These are phyloP conservation scores for Hibiscus tridactylites DNA, from an alignment of 345 rosid species.

Conservation along the genomic window DNA sequence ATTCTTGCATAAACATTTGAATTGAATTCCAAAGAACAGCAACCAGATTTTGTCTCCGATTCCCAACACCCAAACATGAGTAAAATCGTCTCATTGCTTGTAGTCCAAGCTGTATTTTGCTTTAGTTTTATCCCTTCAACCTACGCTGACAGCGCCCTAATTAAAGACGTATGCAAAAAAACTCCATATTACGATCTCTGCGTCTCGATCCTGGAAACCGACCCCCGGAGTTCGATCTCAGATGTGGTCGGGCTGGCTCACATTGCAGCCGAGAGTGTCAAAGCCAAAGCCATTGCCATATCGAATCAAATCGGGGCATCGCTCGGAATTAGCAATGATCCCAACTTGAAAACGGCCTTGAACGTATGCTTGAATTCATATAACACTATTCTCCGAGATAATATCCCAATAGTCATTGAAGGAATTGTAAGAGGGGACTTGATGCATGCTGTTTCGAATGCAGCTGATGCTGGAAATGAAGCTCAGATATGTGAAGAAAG, in stretches of 20 bases:
- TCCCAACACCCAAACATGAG: no score
- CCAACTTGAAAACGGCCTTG: slow-evolving; percentile 16
- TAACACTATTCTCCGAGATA: slow-evolving; percentile 21
- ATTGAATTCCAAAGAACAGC: no score
- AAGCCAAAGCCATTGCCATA: slow-evolving; percentile 4
- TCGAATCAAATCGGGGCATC: slow-evolving; percentile 15
- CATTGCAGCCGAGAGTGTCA: slow-evolving; percentile 18
- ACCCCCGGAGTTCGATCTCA: slow-evolving; percentile 18
- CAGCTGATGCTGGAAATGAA: slow-evolving; percentile 18
- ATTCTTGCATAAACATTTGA: no score
- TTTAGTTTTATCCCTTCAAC: no score
- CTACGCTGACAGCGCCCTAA: no score
- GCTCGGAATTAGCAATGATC: slow-evolving; percentile 10
- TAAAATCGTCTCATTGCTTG: no score
- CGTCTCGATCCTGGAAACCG: no score
- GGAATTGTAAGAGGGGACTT: slow-evolving; percentile 22
- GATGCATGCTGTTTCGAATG: slow-evolving; percentile 17
- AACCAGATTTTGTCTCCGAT: no score
- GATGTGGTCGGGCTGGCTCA: slow-evolving; percentile 22
- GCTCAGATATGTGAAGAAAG: slow-evolving; percentile 8
- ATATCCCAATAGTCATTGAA: slow-evolving; percentile 17
- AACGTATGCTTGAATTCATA: slow-evolving; percentile 7
- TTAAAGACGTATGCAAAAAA: no score
- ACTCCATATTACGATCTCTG: no score
- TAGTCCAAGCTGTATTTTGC: no score